A percentile compares a stretch with the other conserved stretches of the same genome.
Conservation (phyloP, 202 grass and related monocot genomes). For the Miscanthus sacchariflorus region DNA sequence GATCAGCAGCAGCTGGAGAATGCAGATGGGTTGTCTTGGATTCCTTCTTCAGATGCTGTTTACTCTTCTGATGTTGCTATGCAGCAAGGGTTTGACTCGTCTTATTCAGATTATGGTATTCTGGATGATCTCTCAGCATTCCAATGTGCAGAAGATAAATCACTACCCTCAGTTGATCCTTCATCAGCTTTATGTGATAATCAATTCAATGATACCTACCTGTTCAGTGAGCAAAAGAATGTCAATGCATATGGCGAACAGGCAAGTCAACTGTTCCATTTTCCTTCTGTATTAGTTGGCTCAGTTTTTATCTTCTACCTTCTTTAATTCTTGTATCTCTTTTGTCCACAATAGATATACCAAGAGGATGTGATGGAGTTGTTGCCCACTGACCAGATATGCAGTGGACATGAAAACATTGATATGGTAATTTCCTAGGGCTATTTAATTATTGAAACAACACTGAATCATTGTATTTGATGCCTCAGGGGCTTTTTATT, state of each 20-base stretch:
- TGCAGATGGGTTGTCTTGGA: conserved; percentile 75
- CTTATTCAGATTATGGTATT: conserved; percentile 64
- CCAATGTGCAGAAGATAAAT: conserved; percentile 51
- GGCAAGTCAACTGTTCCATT: conserved; percentile 50
- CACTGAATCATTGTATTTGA: background rate
- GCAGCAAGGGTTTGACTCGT: conserved; percentile 55
- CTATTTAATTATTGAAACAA: conserved; percentile 35
- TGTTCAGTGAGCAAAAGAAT: conserved; percentile 47
- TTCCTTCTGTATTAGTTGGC: conserved; percentile 13
- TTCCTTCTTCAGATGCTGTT: conserved; percentile 75
- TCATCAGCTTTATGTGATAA: conserved; percentile 46
- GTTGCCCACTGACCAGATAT: conserved; percentile 55
- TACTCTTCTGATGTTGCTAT: conserved; percentile 75
- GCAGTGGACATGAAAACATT: conserved; percentile 46
- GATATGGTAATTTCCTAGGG: conserved; percentile 65
- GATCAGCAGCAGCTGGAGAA: conserved; percentile 66
- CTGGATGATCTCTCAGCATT: conserved; percentile 64
- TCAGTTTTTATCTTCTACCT: background rate
- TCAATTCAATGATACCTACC: conserved; percentile 48
- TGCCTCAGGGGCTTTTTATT: background rate
- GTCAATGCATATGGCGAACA: conserved; percentile 47
- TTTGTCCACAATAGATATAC: conserved; percentile 51
- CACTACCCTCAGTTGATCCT: conserved; percentile 47
- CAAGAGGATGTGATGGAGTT: conserved; percentile 60
- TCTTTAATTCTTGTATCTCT: conserved; percentile 21